Evolutionary conservation across 2,329 filamentous ascomycete species (phyloP), one percentile per base, ranked within the genome.

Genomic region (Penicillium sp.): DNA sequence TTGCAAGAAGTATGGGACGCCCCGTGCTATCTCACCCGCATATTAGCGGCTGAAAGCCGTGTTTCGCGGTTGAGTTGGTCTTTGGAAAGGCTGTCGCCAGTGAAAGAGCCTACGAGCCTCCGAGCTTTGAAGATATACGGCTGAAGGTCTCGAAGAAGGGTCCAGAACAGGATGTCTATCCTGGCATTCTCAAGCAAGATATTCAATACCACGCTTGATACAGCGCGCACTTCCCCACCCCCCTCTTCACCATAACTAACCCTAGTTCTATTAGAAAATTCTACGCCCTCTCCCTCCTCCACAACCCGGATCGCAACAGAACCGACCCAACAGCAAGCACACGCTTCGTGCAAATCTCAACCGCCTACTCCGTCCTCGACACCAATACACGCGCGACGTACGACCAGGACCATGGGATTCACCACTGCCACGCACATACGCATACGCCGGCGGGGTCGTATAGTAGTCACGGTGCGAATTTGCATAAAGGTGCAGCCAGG

Each of bases 251-350:
- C 31, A 49, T 57, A 12, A 20, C 55, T 25, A 51, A 53, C 43
- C 43, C 17, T 22, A 50, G 28, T n/a, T 7, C 25, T 4, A 2
- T 20, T 4, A 82, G 79, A 67, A 79, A 86, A 74, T 99, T 97
- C 85, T 98, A 97, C 83, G 78, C 84, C 62, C 90, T 98, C 74
- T 96, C 92, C 72, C 96, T 97, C 78, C 80, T 84, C 55, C 89
- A 96, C 83, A 95, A 99, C 77, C 95, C 95, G 0, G 95, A 99
- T 82, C 87, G 88, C 73, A 96, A 98, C 82, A 91, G 84, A 61
- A 73, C 84, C 67, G 89, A 96, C 76, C 89, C 90, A 4, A 73
- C 79, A 59, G 90, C 93, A 63, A 82, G 88, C 4, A 79, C 85
- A 59, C 90, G 88, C 73, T 99, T 96, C 82, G 87, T 92, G 75